phyloP scores from a whole-genome alignment of 371 early-diverging fungal genomes.

The Circinella umbellata region DNA sequence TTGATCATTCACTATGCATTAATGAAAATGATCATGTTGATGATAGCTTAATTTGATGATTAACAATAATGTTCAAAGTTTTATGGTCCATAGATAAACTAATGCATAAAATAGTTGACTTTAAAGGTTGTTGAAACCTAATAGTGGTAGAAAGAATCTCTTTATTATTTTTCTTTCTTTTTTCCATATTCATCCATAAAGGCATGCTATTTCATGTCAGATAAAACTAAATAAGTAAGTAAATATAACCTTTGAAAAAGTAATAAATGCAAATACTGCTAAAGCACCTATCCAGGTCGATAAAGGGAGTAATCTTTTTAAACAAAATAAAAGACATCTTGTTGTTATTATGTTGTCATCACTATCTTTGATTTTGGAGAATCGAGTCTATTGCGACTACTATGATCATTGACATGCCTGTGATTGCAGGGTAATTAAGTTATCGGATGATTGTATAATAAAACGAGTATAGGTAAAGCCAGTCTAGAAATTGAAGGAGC shows the following conservation, averaged over 20 bases:
- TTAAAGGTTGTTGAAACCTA: slow-evolving; percentile 3
- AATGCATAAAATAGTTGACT: slow-evolving; percentile 1
- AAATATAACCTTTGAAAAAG: slow-evolving; percentile 9
- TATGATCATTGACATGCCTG: background rate
- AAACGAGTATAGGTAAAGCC: slow-evolving; percentile 12
- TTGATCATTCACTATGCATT: background rate
- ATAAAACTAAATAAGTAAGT: background rate
- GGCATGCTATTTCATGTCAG: no score
- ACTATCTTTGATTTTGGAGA: background rate
- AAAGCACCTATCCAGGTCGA: slow-evolving; percentile 14
- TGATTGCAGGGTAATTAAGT: background rate
- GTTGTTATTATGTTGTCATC: background rate
- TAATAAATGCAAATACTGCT: slow-evolving; percentile 13
- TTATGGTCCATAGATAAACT: slow-evolving; percentile 55
- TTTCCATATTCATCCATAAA: background rate
- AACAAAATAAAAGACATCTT: background rate
- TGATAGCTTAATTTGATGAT: slow-evolving; percentile 50
- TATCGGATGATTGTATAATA: slow-evolving; percentile 14
- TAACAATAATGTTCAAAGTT: slow-evolving; percentile 74
- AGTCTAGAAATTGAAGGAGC: slow-evolving; percentile 13
- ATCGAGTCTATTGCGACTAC: background rate
- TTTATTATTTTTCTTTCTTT: slow-evolving; percentile 1
- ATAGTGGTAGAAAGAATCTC: background rate
- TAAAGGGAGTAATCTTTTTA: slow-evolving; percentile 3
- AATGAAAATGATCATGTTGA: background rate